Evolutionary conservation across 1,284 basidiomycete species (phyloP), one percentile per base, ranked within the genome.

Genomic region (Gymnopus androsaceus): DNA sequence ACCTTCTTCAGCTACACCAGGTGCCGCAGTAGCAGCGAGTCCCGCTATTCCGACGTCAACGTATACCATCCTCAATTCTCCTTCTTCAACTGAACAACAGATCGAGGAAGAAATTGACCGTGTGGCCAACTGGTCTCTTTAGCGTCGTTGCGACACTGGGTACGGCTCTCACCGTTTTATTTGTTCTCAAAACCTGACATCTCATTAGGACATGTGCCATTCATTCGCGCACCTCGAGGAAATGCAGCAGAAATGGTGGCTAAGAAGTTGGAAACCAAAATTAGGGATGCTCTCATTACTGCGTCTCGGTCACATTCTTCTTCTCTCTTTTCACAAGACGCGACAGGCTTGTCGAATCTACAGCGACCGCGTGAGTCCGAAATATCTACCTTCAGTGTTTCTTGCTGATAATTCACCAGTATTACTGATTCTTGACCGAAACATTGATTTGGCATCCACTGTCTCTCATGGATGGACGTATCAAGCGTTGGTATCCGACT

Each of bases 181-280:
- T 38, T 17, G 8, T 38, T 19, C 11, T 36, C 17, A 30, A 14
- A 4, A 33, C n/a, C 57, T 45, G 49, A 44, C 15, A 9, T 4
- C 51, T 27, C 28, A 51, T 19, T 41, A 94, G 94, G 92, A 1
- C 90, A 93, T 61, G 88, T 98, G 6, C 97, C 97, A 4, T 91
- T 97, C 67, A 98, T 99, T 60, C 88, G 97, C 30, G 91, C 92
- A 57, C 97, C 97, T 3, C 79, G 90, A 66, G 96, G 96, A 0
- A 98, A 98, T 70, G 97, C 97, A 2, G 96, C 96, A 17, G 97
- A 99, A 72, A 97, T 98, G 91, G 89, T 99, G 2, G 95, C 95
- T 1, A 90, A 95, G 70, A 98, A 94, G 70, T 80, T 99, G 5
- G 97, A 99, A 66, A 83, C 86, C 25, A 95, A 94, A 72, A 88